These are phyloP conservation scores for Aspergillus nomiae DNA, from an alignment of 2,329 filamentous ascomycete species.

Conservation along the genomic window DNA sequence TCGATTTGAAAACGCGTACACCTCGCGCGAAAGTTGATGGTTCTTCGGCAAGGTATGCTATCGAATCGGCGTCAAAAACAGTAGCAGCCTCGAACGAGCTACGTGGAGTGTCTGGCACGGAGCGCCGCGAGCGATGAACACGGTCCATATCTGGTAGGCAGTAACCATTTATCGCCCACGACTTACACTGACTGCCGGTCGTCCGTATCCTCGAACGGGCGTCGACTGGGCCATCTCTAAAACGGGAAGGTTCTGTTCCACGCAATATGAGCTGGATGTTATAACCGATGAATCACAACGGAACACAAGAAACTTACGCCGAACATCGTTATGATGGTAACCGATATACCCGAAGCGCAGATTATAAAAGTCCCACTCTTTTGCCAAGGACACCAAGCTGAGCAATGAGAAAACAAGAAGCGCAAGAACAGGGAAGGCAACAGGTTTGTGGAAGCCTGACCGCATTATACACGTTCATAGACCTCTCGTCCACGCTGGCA, in stretches of 20 bases:
- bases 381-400: slow-evolving; percentile 35
- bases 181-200: slow-evolving; percentile 20
- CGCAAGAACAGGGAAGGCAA: slow-evolving; percentile 36
- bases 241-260: slow-evolving; percentile 27
- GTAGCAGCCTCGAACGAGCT: slow-evolving; percentile 23
- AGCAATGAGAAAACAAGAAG: slow-evolving; percentile 36
- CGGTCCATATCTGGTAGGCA: slow-evolving; percentile 14
- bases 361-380: slow-evolving; percentile 31
- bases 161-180: slow-evolving; percentile 17
- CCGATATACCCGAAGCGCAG: slow-evolving; percentile 31
- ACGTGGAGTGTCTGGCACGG: slow-evolving; percentile 14
- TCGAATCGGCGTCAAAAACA: slow-evolving; percentile 22
- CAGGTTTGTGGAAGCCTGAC: slow-evolving; percentile 36
- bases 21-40: slow-evolving; percentile 30
- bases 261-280: neutral
- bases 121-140: slow-evolving; percentile 14
- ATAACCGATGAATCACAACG: neutral
- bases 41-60: slow-evolving; percentile 20
- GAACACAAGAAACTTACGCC: slow-evolving; percentile 26
- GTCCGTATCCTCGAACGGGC: slow-evolving; percentile 18
- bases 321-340: slow-evolving; percentile 23
- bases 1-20: slow-evolving; percentile 33
- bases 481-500: slow-evolving; percentile 8
- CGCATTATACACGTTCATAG: slow-evolving; percentile 33
- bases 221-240: slow-evolving; percentile 26